Percentiles rank a stretch among this genome's conserved stretches.
These are phyloP conservation scores for Colletotrichum truncatum DNA, from an alignment of 2,329 filamentous ascomycete genomes.

Conservation along the genomic window DNA sequence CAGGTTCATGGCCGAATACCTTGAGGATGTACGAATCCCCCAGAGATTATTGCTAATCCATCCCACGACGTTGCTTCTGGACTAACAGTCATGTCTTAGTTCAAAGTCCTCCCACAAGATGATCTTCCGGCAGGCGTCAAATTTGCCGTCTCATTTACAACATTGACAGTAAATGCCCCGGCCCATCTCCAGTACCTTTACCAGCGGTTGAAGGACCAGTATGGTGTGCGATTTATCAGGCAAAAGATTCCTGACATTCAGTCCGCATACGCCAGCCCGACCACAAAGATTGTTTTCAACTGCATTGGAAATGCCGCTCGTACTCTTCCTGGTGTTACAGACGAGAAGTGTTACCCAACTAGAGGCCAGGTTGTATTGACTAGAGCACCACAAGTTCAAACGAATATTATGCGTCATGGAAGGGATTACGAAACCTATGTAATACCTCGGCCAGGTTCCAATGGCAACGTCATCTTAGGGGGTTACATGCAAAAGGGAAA, in stretches of 20 bases:
- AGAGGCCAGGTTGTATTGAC: constrained; percentile 49
- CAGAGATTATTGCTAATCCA: not conserved
- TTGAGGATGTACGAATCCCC: constrained; percentile 44
- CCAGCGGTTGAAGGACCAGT: constrained; percentile 34
- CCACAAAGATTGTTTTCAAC: constrained; percentile 44
- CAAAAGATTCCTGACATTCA: constrained; percentile 38
- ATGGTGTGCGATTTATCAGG: constrained; percentile 43
- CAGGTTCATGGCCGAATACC: constrained; percentile 48
- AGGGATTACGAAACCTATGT: constrained; percentile 51
- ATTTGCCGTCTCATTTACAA: constrained; percentile 46
- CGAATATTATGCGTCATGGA: constrained; percentile 50
- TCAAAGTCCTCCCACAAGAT: constrained; percentile 37
- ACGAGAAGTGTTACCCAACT: constrained; percentile 50
- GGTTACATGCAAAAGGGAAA: constrained; percentile 49
- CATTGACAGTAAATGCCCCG: constrained; percentile 47
- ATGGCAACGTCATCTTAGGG: constrained; percentile 46
- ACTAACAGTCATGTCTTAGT: constrained; percentile 34
- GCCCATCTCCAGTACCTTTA: constrained; percentile 45
- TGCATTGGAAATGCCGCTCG: constrained; percentile 45
- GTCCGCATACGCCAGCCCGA: constrained; percentile 34
- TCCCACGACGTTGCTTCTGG: not conserved
- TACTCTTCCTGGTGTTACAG: constrained; percentile 45
- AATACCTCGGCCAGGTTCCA: constrained; percentile 47
- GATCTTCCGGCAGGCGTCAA: constrained; percentile 42
- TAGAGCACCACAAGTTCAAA: constrained; percentile 41